Base-by-base conservation (phyloP, 1,284 basidiomycete species). In the Trichosporon inkin region DNA sequence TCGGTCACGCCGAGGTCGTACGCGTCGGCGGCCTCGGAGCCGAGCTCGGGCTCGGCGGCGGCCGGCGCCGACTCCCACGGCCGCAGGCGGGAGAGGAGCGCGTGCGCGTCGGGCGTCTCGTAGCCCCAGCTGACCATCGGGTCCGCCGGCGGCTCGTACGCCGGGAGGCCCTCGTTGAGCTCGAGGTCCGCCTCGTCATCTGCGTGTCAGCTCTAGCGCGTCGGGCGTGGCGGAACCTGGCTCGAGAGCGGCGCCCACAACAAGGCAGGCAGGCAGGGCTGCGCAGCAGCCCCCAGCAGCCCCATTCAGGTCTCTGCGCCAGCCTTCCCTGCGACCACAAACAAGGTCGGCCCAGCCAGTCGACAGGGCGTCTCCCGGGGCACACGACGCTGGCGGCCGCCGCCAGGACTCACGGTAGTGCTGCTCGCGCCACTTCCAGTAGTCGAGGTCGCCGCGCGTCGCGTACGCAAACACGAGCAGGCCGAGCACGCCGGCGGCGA, bases 51-150 rank as follows among this genome's bases (percentile, higher is more conserved):
- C 37, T 41, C 13, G 2, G 62, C 38, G n/a, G 58, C 60, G 20
- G 64, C 57, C 6, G 53, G 41, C 1, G 62, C 41, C 4, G 44
- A 32, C 61, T 68, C 69, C 67, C 70, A 73, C 8, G 67, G 62
- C 28, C 65, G 20, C 34, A 73, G 56, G 36, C 67, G 63, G 7
- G 58, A 56, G 10, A 68, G 44, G 24, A 73, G 41, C 22, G 56
- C n/a, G 22, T 56, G n/a, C 53, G 71, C 58, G 17, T 65, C 60
- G 44, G 72, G 57, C 53, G 22, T 0, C 1, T 63, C 24, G 17
- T 67, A 57, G 34, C 71, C 68, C 70, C 70, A 72, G 61, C 68
- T 2, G 76, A 70, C 52, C 55, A 62, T 24, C 55, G n/a, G 79
- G 63, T 14, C 71, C 68, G 55, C 71, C 62, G 56, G 68, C 69